Evolutionary conservation across 2,329 filamentous ascomycete species (phyloP).

Genomic region (Xylaria sp.): DNA sequence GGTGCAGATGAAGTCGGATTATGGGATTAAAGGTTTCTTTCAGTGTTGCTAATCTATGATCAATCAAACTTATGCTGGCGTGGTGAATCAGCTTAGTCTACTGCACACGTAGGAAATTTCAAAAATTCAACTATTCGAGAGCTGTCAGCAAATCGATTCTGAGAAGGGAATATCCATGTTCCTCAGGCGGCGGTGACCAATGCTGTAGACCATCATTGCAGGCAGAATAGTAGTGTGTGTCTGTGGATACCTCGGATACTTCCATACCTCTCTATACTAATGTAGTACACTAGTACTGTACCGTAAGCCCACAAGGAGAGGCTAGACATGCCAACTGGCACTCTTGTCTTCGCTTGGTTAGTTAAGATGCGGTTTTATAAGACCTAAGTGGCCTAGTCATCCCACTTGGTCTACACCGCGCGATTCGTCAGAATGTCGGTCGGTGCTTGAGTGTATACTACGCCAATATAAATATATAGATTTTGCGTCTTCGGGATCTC

Average conservation of each 20-base stretch:
- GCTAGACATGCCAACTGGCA: conserved; percentile 21
- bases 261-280: conserved; percentile 15
- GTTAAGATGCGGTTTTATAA: conserved; percentile 26
- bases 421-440: conserved; percentile 35
- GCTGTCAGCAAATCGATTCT: conserved; percentile 12
- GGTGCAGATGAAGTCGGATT: neutral
- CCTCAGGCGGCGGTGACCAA: conserved; percentile 16
- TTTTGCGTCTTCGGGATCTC: conserved; percentile 29
- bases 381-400: conserved; percentile 23
- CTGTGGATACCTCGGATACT: conserved; percentile 34
- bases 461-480: neutral
- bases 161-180: conserved; percentile 30
- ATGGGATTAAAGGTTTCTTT: neutral
- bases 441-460: conserved; percentile 15
- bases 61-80: conserved; percentile 1
- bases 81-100: conserved; percentile 8
- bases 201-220: conserved; percentile 35
- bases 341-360: conserved; percentile 29
- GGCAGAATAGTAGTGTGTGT: conserved; percentile 22
- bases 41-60: neutral
- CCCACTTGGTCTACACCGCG: conserved; percentile 13
- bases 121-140: conserved; percentile 17
- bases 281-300: neutral
- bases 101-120: neutral
- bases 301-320: neutral